Evolutionary conservation across 2,329 filamentous ascomycete genomes (phyloP).

Genomic region (Calycina herbarum): DNA sequence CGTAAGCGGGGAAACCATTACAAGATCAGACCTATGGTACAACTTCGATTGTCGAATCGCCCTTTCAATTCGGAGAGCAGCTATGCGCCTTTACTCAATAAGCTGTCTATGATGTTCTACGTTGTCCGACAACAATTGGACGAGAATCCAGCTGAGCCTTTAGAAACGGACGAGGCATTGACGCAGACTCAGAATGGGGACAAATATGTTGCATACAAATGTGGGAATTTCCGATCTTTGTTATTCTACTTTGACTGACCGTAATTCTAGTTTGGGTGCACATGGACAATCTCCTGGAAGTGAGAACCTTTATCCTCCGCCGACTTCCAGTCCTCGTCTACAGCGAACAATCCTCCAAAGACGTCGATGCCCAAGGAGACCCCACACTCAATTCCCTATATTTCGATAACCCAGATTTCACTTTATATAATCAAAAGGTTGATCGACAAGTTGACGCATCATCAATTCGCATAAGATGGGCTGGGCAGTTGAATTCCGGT

Average conservation of each 20-base stretch:
- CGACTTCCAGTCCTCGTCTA: slow-evolving; percentile 90
- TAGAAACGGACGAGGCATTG: slow-evolving; percentile 41
- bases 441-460: slow-evolving; percentile 72
- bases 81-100: slow-evolving; percentile 86
- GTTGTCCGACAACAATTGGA: slow-evolving; percentile 85
- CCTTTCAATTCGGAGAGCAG: slow-evolving; percentile 92
- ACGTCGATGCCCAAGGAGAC: slow-evolving; percentile 76
- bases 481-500: slow-evolving; percentile 75
- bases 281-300: slow-evolving; percentile 89
- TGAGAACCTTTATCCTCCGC: slow-evolving; percentile 92
- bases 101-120: slow-evolving; percentile 92
- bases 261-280: slow-evolving; percentile 79
- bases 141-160: slow-evolving; percentile 45
- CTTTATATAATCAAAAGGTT: slow-evolving; percentile 84
- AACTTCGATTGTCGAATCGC: slow-evolving; percentile 81
- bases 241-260: slow-evolving; percentile 35
- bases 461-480: slow-evolving; percentile 88
- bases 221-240: slow-evolving; percentile 47
- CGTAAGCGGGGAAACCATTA: slow-evolving; percentile 85
- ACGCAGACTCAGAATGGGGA: slow-evolving; percentile 64
- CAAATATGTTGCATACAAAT: slow-evolving; percentile 84
- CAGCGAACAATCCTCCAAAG: slow-evolving; percentile 81
- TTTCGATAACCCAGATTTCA: slow-evolving; percentile 86
- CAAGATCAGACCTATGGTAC: slow-evolving; percentile 86
- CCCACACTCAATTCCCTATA: slow-evolving; percentile 94